These are phyloP conservation scores for Neurospora intermedia DNA, from an alignment of 495 filamentous ascomycete species.

Conservation along the genomic window DNA sequence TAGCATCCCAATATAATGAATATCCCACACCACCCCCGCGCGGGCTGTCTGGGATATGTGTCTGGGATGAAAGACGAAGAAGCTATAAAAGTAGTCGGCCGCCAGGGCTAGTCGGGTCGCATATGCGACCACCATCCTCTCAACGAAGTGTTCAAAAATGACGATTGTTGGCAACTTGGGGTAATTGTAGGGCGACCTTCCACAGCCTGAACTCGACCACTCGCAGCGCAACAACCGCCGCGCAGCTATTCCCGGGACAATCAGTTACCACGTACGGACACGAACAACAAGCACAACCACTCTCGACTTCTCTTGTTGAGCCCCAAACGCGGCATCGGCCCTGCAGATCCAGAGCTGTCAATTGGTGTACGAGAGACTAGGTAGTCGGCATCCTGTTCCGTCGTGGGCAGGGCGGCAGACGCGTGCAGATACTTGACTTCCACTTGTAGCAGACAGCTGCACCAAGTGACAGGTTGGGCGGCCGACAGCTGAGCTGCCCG, in stretches of 20 bases:
- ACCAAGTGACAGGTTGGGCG: background rate
- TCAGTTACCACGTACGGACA: background rate
- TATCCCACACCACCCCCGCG: background rate
- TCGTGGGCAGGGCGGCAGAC: background rate
- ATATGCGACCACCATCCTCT: background rate
- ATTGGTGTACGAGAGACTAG: background rate
- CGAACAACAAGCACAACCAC: background rate
- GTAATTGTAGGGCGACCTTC: background rate
- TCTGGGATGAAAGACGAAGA: background rate
- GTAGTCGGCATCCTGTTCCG: background rate
- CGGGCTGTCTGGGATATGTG: background rate
- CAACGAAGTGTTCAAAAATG: background rate
- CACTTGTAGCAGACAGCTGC: background rate
- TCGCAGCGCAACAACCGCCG: background rate
- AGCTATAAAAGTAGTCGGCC: background rate
- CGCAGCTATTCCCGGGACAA: background rate
- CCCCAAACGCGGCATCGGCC: background rate
- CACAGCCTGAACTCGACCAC: background rate
- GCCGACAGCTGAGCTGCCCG: background rate
- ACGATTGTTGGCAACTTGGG: background rate
- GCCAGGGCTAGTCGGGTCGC: background rate
- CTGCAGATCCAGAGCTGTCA: background rate
- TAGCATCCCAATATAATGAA: background rate
- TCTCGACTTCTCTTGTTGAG: background rate
- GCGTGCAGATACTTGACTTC: background rate